Evolutionary conservation across 1,284 basidiomycete genomes (phyloP), one percentile per base, ranked within the genome.

Genomic region (Leccinum subrobustum): DNA sequence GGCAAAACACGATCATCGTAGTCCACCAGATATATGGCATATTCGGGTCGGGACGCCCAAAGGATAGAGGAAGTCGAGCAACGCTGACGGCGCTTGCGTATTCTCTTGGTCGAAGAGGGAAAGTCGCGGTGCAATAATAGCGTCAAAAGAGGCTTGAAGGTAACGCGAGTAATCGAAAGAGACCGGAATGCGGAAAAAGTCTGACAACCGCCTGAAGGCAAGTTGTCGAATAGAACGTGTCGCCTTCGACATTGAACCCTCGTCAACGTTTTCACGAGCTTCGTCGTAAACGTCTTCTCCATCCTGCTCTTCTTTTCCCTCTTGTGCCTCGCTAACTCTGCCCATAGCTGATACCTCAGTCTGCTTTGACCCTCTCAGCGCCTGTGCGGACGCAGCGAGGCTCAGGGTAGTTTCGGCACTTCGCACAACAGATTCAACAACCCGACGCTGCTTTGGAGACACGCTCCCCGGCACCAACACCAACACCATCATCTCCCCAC

Each of bases 41-140:
- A 84, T 8, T 88, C 81, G 1, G 78, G 77, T 27, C 83, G 80
- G 8, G 79, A 73, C 0, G 92, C 86, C 89, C 96, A 97, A 2
- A 85, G 79, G 79, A 62, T 88, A 83, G 73, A 98, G 91, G 1
- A 99, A 80, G 37, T 97, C 93, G 47, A 99, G 79, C 29, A 98
- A 80, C 0, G 94, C 89, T 0, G 95, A 96, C 0, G 96, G 95
- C 0, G 93, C 85, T 75, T 99, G 96, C 0, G 92, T 93, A 68
- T 96, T 98, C 75, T 99, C 96, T 53, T 79, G 79, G 59, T 92
- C 87, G 23, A 99, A 81, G 4, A 79, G 76, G 0, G 84, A 78
- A 27, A 99, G 79, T 18, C 96, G 90, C 0, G 96, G 95, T 0
- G 89, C 88, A 68, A 99, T 91, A 74, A 95, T 84, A 0, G 83